phyloP scores from a whole-genome alignment of 2,329 filamentous ascomycete species.

The Xenoacremonium recifei region DNA sequence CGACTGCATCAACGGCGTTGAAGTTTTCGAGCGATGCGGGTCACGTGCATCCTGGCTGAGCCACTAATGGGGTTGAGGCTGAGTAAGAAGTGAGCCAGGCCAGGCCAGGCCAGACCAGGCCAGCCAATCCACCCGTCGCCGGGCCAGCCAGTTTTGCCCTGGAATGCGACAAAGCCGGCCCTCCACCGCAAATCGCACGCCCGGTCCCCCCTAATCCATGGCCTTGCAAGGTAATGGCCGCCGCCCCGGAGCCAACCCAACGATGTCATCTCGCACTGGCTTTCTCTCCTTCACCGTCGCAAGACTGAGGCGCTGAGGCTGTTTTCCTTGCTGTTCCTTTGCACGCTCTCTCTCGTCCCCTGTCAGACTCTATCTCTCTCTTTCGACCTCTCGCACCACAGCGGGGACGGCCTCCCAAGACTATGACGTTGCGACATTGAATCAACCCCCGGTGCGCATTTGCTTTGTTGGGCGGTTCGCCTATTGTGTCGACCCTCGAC shows the following conservation, averaged over 20 bases:
- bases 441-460: conserved; percentile 18
- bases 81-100: conserved; percentile 13
- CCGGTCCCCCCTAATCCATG: conserved; percentile 17
- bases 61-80: background rate
- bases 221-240: no score
- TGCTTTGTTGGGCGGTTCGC: conserved; percentile 12
- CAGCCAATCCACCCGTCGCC: conserved; percentile 25
- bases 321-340: conserved; percentile 11
- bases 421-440: conserved; percentile 28
- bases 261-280: conserved; percentile 27
- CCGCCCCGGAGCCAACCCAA: no score
- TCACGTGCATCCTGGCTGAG: conserved; percentile 20
- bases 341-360: conserved; percentile 5
- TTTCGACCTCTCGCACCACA: conserved; percentile 2
- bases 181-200: conserved; percentile 12
- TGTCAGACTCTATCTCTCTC: conserved; percentile 6
- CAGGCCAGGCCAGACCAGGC: background rate
- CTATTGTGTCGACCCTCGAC: conserved; percentile 3
- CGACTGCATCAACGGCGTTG: conserved; percentile 14
- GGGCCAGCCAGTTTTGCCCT: conserved; percentile 23
- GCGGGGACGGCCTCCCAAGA: conserved; percentile 11
- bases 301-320: conserved; percentile 14
- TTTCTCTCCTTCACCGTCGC: conserved; percentile 24
- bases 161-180: conserved; percentile 16
- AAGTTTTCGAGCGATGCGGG: conserved; percentile 23